Base-by-base conservation (phyloP, 495 filamentous ascomycete genomes). In the Daldinia grandis region DNA sequence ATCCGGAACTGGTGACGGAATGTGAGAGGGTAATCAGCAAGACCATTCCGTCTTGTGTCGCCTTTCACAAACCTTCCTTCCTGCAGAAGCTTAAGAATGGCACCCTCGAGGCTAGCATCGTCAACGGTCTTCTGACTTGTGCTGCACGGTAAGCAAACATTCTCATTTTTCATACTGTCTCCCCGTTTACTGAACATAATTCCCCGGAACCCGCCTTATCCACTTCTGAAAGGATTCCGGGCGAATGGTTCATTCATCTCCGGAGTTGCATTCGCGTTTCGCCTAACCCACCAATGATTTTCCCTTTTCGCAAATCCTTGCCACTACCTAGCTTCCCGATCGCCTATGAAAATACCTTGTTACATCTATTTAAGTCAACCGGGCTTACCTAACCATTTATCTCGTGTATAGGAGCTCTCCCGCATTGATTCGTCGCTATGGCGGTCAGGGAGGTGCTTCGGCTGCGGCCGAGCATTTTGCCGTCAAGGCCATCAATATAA, bases 41-140 rank as follows among this genome's bases (percentile, higher is more conserved):
- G 73, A 83, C 82, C 14, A 75, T 85, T 53, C 83, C 83, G 51
- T 82, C 83, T 70, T 85, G 81, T 64, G 80, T 85, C 40, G 83
- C 82, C 50, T 85, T 85, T 72, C 83, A 85, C 76, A 84, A 84
- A 73, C 82, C 83, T 50, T 82, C 83, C 5, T 84, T 84, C 59
- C 60, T 85, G 37, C 80, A 82, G 72, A 82, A 84, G 68, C 76
- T 85, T 21, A 84, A 84, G 79, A 82, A 78, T 37, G 73, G 73
- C 6, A 76, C 76, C 15, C 79, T 85, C 57, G 82, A 85, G 35
- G 76, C 77, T 4, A 80, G 78, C 40, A 82, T 85, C 67, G 78
- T 84, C 33, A 83, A 84, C 54, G 82, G 81, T 14, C 77, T 85
- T 19, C 74, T 85, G 17, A 83, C 83, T 21, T 82, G 78, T 3